Percentiles rank a stretch among this genome's conserved stretches.
phyloP scores from a whole-genome alignment of 495 filamentous ascomycete genomes.

The Pyrenopolyporus hunteri region DNA sequence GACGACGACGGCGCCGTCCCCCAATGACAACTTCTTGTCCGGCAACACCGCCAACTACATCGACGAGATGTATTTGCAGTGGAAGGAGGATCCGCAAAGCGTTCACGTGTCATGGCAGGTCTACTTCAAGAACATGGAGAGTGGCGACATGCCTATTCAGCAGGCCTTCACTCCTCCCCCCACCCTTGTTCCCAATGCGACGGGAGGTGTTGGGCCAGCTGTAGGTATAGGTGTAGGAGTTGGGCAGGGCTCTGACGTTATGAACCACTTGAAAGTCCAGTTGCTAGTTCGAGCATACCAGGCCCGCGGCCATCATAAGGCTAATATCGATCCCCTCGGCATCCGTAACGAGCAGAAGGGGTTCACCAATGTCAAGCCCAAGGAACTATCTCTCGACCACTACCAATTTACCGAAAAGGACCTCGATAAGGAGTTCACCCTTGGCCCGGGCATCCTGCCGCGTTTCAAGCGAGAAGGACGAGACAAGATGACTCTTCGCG shows the following conservation, averaged over 20 bases:
- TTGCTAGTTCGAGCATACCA: conserved; percentile 96
- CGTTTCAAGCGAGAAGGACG: conserved; percentile 85
- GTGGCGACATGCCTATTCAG: conserved; percentile 94
- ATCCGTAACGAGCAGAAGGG: conserved; percentile 86
- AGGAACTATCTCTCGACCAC: conserved; percentile 89
- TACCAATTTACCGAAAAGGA: conserved; percentile 96
- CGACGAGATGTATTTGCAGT: conserved; percentile 98
- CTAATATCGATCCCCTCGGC: conserved; percentile 93
- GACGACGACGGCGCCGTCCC: conserved; percentile 53
- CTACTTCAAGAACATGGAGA: conserved; percentile 99
- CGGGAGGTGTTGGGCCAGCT: conserved; percentile 78
- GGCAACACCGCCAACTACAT: conserved; percentile 98
- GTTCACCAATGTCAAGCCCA: conserved; percentile 86
- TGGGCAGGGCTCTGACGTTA: conserved; percentile 80
- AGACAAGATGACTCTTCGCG: conserved; percentile 94
- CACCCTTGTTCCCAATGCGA: conserved; percentile 79
- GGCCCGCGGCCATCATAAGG: conserved; percentile 97
- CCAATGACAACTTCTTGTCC: conserved; percentile 92
- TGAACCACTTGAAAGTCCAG: conserved; percentile 98
- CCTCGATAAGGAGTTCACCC: conserved; percentile 86
- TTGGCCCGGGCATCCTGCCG: conserved; percentile 94
- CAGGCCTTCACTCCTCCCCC: conserved; percentile 96
- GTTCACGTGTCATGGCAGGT: conserved; percentile 99
- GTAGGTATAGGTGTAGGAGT: conserved; percentile 68
- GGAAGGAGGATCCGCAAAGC: conserved; percentile 90